These are phyloP conservation scores for Cytospora schulzeri DNA, from an alignment of 2,329 filamentous ascomycete genomes.

Conservation along the genomic window DNA sequence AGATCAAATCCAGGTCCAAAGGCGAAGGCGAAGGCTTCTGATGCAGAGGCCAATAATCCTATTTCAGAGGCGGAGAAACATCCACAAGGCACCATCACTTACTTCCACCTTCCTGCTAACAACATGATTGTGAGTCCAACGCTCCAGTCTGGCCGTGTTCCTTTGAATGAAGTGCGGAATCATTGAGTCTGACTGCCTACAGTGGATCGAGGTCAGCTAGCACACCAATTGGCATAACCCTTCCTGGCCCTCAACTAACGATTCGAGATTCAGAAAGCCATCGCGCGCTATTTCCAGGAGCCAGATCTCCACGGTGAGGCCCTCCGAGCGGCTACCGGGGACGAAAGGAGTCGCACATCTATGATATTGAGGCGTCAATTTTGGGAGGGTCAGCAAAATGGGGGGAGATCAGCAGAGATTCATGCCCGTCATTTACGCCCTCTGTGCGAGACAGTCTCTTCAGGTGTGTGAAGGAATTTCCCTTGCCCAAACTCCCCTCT, in stretches of 20 bases:
- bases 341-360: background rate
- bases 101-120: constrained; percentile 11
- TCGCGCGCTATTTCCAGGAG: constrained; percentile 7
- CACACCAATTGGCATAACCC: background rate
- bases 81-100: background rate
- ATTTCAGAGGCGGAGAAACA: no score
- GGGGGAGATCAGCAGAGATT: background rate
- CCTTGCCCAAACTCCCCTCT: no score
- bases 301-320: background rate
- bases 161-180: background rate
- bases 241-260: background rate
- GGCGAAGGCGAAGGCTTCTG: no score
- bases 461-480: background rate
- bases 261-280: background rate
- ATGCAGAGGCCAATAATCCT: no score
- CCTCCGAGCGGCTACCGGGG: background rate
- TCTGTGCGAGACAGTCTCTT: constrained; percentile 4
- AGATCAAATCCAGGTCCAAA: no score
- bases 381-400: constrained; percentile 15
- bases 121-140: background rate
- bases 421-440: constrained; percentile 10
- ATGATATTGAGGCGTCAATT: background rate
- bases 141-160: background rate
- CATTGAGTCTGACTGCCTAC: background rate
- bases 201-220: constrained; percentile 14